Base-by-base conservation (phyloP, 169 alveolate genomes). In the Cryptosporidium meleagridis region DNA sequence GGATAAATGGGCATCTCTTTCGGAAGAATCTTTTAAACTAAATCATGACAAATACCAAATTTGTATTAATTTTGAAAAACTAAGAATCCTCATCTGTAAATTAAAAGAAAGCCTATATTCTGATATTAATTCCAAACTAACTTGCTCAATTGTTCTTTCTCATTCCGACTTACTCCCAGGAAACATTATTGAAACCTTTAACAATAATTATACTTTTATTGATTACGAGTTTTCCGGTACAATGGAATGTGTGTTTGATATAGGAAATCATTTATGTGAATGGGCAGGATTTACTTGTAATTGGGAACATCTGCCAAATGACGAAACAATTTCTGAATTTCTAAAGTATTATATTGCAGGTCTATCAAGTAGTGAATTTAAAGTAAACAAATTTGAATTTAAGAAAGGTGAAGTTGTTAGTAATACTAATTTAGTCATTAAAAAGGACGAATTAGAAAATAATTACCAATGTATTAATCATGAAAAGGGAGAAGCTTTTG, bases 281-380 rank as follows among this genome's bases (percentile, higher is more conserved):
- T 80, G 89, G 89, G 89, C 89, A 45, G 89, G 89, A 26, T 80
- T 80, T 29, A 16, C 26, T 18, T 80, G 89, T 80, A 70, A 80
- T 45, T 80, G 89, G 89, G 51, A 59, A 37, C 41, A 80, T 44
- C 35, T 80, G 9, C 89, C 89, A 35, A 23, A 33, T 62, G 75
- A 80, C 2, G 35, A 65, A 26, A 44, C 48, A 0, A 26, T 62
- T 41, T 37, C 55, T 44, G 89, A 59, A 23, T 80, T 80, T 62
- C 1, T 80, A 16, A 33, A 35, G 3, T 29, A 35, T n/a, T 80
- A 80, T 16, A 62, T 80, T 26, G 51, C 62, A 39, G 33, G 70
- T 33, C 52, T 80, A 41, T 61, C 80, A 8, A 75, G 10, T 23
- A 55, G 31, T 35, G 6, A 26, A 18, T 21, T 5, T 16, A 29